Evolutionary conservation across 345 rosid species (phyloP).

Genomic region (Xanthoceras sorbifolium): DNA sequence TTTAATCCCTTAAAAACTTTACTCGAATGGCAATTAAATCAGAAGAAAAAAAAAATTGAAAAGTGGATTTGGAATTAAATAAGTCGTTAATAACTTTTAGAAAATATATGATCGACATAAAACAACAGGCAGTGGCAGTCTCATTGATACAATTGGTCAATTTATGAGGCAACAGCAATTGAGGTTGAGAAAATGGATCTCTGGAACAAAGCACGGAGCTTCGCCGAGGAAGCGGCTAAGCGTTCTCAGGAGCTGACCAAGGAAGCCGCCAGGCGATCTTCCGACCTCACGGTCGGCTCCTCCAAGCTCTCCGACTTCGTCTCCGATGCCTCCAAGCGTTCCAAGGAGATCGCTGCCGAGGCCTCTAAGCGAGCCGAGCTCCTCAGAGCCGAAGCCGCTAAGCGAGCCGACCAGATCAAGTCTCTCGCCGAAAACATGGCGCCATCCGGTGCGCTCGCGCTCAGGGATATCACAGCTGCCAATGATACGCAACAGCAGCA

Average conservation of each 20-base stretch:
- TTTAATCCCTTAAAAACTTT: no score
- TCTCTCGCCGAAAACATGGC: constrained; percentile 41
- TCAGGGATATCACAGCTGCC: constrained; percentile 18
- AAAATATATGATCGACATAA: no score
- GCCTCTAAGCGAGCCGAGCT: constrained; percentile 58
- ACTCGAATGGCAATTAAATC: no score
- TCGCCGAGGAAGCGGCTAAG: constrained; percentile 62
- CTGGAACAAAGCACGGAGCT: constrained; percentile 52
- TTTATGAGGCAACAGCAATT: neutral
- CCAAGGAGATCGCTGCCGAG: constrained; percentile 54
- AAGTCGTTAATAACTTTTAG: no score
- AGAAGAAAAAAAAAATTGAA: no score
- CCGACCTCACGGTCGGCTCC: constrained; percentile 42
- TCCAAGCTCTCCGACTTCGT: constrained; percentile 45
- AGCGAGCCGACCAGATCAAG: constrained; percentile 57
- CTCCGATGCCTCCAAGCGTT: constrained; percentile 46
- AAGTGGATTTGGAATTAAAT: no score
- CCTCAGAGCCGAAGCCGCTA: constrained; percentile 44
- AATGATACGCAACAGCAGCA: neutral
- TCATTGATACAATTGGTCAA: no score
- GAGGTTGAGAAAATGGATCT: constrained; percentile 39
- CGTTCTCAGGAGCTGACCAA: constrained; percentile 52
- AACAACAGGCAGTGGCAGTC: no score
- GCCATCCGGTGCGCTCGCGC: constrained; percentile 14
- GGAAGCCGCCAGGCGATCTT: constrained; percentile 48